Evolutionary conservation across 2,329 filamentous ascomycete genomes (phyloP).

Genomic region (Celoporthe dispersa): DNA sequence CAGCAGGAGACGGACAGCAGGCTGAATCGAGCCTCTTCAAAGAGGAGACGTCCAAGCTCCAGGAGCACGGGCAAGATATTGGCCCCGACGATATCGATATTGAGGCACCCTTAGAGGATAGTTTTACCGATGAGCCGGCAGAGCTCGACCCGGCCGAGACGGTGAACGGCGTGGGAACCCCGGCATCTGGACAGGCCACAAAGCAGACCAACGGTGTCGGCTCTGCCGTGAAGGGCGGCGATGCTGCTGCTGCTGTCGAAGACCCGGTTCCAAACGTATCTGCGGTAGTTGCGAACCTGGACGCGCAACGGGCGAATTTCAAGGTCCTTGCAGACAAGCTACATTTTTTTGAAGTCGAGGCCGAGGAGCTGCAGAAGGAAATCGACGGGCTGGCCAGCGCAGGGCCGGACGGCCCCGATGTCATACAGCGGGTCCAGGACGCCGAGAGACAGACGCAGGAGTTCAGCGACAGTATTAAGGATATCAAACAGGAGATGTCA

Average conservation of each 20-base stretch:
- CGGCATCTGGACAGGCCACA: constrained; percentile 25
- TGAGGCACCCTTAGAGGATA: constrained; percentile 43
- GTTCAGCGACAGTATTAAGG: constrained; percentile 40
- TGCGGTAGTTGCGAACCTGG: constrained; percentile 33
- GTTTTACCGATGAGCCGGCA: constrained; percentile 23
- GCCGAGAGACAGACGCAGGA: constrained; percentile 38
- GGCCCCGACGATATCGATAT: constrained; percentile 57
- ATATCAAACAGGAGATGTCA: constrained; percentile 42
- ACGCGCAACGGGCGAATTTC: constrained; percentile 41
- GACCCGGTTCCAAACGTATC: constrained; percentile 20
- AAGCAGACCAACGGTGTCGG: constrained; percentile 18
- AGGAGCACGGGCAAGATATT: constrained; percentile 36
- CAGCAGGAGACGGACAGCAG: constrained; percentile 8
- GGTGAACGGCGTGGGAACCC: constrained; percentile 27
- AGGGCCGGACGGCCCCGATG: constrained; percentile 28
- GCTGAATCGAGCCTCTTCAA: constrained; percentile 34
- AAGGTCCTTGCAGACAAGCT: constrained; percentile 42
- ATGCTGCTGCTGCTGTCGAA: background rate
- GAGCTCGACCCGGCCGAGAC: constrained; percentile 25
- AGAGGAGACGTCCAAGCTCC: constrained; percentile 29
- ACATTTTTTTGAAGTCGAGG: constrained; percentile 38
- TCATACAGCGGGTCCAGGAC: constrained; percentile 32
- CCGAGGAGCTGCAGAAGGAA: constrained; percentile 37
- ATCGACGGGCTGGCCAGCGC: constrained; percentile 35
- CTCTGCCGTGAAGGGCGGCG: background rate